Evolutionary conservation across 768 basidiomycete species (phyloP).

Genomic region (Boletus edulis): DNA sequence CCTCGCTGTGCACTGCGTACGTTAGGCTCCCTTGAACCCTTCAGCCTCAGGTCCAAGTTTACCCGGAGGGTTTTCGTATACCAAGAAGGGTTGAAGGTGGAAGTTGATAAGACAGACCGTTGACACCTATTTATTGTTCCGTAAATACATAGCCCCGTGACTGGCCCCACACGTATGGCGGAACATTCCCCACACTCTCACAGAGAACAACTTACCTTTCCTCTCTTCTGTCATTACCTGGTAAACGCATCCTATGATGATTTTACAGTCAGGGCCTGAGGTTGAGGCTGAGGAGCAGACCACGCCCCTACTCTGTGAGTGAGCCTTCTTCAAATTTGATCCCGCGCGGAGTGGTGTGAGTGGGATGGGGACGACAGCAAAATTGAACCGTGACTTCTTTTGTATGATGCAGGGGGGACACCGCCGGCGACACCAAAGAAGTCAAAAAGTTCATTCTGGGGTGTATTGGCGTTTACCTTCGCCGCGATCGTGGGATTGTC

Average conservation of each 20-base stretch:
- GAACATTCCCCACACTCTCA: too few species aligned
- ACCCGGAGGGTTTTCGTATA: too few species aligned
- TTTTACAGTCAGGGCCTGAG: neutral
- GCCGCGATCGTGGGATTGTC: constrained; percentile 20
- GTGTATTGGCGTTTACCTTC: constrained; percentile 15
- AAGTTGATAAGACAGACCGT: too few species aligned
- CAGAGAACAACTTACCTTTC: neutral
- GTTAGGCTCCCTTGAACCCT: too few species aligned
- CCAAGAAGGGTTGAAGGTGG: too few species aligned
- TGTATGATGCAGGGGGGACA: neutral
- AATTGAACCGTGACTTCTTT: neutral
- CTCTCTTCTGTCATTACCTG: neutral
- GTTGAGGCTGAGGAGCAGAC: neutral
- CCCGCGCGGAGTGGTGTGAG: neutral
- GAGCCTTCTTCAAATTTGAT: neutral
- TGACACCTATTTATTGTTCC: too few species aligned
- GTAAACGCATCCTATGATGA: constrained; percentile 8
- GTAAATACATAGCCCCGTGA: too few species aligned
- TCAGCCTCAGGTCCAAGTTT: too few species aligned
- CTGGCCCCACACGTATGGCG: too few species aligned
- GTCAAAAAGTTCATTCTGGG: constrained; percentile 4
- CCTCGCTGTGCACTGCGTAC: too few species aligned
- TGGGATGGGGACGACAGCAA: neutral
- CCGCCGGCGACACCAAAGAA: neutral
- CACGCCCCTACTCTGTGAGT: constrained; percentile 21